Evolutionary conservation across 2,329 filamentous ascomycete species (phyloP), one percentile per base, ranked within the genome.

Genomic region (Furcasterigmium sp.): DNA sequence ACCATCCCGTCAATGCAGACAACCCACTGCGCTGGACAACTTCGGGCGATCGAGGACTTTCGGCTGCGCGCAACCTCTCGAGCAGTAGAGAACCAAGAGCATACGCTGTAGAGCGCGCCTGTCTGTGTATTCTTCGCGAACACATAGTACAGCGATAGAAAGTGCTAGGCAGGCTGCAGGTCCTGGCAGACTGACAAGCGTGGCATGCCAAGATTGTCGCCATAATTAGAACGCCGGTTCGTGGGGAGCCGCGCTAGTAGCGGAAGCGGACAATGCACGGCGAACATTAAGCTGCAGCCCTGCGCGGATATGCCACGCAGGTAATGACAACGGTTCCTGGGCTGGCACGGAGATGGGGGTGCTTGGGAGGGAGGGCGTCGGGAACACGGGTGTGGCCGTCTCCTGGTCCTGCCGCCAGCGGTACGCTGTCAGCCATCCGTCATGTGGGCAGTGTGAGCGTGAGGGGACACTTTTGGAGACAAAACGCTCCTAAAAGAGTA

Each of bases 391-490:
- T 17, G n/a, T 35, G 32, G 32, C 15, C 32, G 32, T 35, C 18
- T 35, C 32, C 32, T 17, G 17, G 23, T 26, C 18, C 32, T 17
- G 15, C 17, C n/a, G 32, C 32, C 15, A n/a, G n/a, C n/a, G n/a
- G 32, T 17, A 15, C n/a, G 32, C n/a, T 18, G 15, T 9, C 9
- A 35, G 32, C 32, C 17, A 35, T n/a, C n/a, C n/a, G n/a, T n/a
- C n/a, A 35, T 11, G 32, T 35, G 32, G 32, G 32, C 32, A 35
- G 32, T n/a, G n/a, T n/a, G n/a, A n/a, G n/a, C n/a, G n/a, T 35
- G 32, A 35, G 14, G 23, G 15, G 32, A 35, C 32, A 15, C 32
- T 35, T 35, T 35, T 35, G 32, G 32, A n/a, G 32, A 35, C 32
- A 15, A 35, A 35, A 35, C 32, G 32, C 32, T 35, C 15, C 32